phyloP scores from a whole-genome alignment of 495 filamentous ascomycete genomes.

The Haplographium delicatum region DNA sequence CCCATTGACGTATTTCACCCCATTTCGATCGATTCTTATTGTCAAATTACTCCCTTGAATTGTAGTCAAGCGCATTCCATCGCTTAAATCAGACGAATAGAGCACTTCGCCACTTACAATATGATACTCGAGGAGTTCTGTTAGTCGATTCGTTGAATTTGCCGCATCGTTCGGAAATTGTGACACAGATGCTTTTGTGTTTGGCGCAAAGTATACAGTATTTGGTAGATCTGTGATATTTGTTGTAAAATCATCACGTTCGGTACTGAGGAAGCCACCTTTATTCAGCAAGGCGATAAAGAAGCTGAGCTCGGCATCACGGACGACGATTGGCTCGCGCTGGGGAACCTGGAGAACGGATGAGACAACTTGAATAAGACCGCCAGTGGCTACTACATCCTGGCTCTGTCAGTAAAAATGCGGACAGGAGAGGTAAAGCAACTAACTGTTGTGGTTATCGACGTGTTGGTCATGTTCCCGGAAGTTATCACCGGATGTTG shows the following conservation, averaged over 20 bases:
- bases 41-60: constrained; percentile 25
- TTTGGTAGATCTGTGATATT: neutral
- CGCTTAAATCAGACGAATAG: constrained; percentile 29
- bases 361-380: neutral
- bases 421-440: neutral
- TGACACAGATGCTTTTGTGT: neutral
- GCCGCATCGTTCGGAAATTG: neutral
- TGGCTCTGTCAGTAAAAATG: neutral
- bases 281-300: neutral
- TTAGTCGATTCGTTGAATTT: neutral
- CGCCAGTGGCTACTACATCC: neutral
- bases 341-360: neutral
- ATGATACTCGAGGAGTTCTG: constrained; percentile 23
- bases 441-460: neutral
- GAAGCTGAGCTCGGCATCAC: neutral
- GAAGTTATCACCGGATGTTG: neutral
- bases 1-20: constrained; percentile 30
- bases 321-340: neutral
- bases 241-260: neutral
- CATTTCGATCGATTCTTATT: constrained; percentile 25
- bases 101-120: constrained; percentile 27
- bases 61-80: constrained; percentile 30
- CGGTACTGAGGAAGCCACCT: neutral
- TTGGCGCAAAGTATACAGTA: neutral
- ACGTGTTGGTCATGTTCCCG: neutral